Conservation (phyloP, 2,329 filamentous ascomycete species). For the Penicillium sp. region DNA sequence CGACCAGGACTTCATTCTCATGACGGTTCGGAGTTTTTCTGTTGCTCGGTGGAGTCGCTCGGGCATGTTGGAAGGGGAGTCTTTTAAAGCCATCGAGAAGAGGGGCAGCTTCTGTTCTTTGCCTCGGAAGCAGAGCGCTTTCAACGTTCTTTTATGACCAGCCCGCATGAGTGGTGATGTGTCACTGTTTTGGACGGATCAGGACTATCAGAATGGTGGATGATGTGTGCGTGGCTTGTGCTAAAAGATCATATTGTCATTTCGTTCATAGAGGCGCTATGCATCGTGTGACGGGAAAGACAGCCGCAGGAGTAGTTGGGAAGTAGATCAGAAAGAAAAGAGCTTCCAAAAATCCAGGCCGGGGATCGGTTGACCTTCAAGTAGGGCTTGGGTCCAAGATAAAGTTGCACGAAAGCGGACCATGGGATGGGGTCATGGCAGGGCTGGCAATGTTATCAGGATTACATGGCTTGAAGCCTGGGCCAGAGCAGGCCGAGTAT, state of each 20-base stretch:
- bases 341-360: neutral
- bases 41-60: slow-evolving; percentile 33
- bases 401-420: slow-evolving; percentile 31
- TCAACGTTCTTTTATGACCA: slow-evolving; percentile 12
- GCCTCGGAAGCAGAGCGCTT: slow-evolving; percentile 7
- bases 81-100: slow-evolving; percentile 20
- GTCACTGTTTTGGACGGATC: slow-evolving; percentile 1
- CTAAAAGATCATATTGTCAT: slow-evolving; percentile 29
- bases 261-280: slow-evolving; percentile 10
- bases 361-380: slow-evolving; percentile 35
- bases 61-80: slow-evolving; percentile 26
- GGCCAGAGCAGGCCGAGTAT: neutral
- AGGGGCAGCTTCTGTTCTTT: slow-evolving; percentile 11
- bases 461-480: slow-evolving; percentile 28
- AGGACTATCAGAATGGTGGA: slow-evolving; percentile 11
- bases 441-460: slow-evolving; percentile 31
- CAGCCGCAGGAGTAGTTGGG: neutral
- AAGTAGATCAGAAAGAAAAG: slow-evolving; percentile 9
- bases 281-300: slow-evolving; percentile 30
- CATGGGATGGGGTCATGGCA: slow-evolving; percentile 35
- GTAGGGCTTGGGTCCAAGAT: slow-evolving; percentile 20
- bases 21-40: slow-evolving; percentile 31
- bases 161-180: slow-evolving; percentile 14
- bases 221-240: slow-evolving; percentile 16
- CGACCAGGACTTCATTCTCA: slow-evolving; percentile 33